Evolutionary conservation across 225 moss, liverwort and hornwort species (phyloP), one percentile per base, ranked within the genome.

Genomic region (Polytrichum formosum): DNA sequence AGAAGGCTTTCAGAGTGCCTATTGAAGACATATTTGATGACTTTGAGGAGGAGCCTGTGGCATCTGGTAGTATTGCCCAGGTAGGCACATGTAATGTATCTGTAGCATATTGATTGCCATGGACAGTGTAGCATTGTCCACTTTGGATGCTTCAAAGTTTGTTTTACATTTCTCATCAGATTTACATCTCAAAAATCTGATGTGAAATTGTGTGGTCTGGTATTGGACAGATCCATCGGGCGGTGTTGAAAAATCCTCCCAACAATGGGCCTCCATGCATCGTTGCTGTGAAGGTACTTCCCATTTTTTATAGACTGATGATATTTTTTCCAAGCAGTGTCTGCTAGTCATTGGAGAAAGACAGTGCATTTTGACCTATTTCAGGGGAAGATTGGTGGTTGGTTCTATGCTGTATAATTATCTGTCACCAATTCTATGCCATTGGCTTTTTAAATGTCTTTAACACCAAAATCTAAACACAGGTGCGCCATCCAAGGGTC

Each of bases 1-100:
- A 81, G 69, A 93, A 85, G 53, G 96, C 96, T 29, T 96, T 96
- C 65, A 84, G 88, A 68, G 82, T 78, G 66, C 90, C 83, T 28
- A 85, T 96, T 26, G 96, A 96, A 56, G 77, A 84, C 30, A 74
- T 96, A 18, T 96, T 96, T 81, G 90, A 93, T 53, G 90, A 93
- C 65, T 93, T 96, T 70, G 90, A 90, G 54, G 80, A 87, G 71
- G 90, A 88, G 31, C 96, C 96, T 70, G 88, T 96, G 74, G 96
- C 96, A 66, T 96, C 96, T 35, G 96, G 96, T 64, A 96, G 96
- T 76, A 96, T 96, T 59, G 96, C 96, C 53, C 96, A 96, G 84
- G 96, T 96, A 64, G 70, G 76, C 21, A 26, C 55, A 46, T 26
- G 13, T 46, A 46, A 46, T 46, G 10, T 46, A 46, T 46, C 16